Percentiles rank a stretch among this genome's conserved stretches.
Conservation (phyloP, 2,329 filamentous ascomycete genomes). For the Fusarium tuaranense region DNA sequence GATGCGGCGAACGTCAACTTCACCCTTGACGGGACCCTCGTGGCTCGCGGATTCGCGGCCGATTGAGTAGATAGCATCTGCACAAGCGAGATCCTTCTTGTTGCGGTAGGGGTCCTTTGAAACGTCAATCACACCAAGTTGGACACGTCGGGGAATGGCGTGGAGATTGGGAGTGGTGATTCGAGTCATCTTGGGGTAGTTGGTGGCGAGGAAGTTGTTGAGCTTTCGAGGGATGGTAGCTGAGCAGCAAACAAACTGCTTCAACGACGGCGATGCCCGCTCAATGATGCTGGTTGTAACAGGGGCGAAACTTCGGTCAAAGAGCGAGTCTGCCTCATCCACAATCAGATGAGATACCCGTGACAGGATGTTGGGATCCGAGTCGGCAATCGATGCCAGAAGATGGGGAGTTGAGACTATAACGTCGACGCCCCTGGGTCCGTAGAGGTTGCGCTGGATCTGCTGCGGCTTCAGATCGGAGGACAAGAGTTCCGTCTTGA, state of each 20-base stretch:
- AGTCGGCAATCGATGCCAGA: slow-evolving; percentile 86
- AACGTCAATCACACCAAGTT: slow-evolving; percentile 92
- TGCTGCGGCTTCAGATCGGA: slow-evolving; percentile 80
- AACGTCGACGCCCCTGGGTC: slow-evolving; percentile 83
- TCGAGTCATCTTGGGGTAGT: slow-evolving; percentile 85
- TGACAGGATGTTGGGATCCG: slow-evolving; percentile 92
- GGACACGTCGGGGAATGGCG: slow-evolving; percentile 93
- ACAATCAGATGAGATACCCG: slow-evolving; percentile 89
- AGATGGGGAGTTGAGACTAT: slow-evolving; percentile 91
- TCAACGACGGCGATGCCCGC: slow-evolving; percentile 81
- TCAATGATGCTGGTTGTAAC: slow-evolving; percentile 87
- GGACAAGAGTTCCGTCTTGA: slow-evolving; percentile 85
- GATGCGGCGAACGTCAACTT: slow-evolving; percentile 81
- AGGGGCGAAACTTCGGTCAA: slow-evolving; percentile 92
- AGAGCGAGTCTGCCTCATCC: slow-evolving; percentile 95
- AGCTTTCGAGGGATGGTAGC: slow-evolving; percentile 94
- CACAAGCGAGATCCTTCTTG: slow-evolving; percentile 93
- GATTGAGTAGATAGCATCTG: slow-evolving; percentile 94
- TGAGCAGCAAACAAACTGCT: slow-evolving; percentile 92
- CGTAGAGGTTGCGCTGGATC: slow-evolving; percentile 88
- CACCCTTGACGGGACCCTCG: slow-evolving; percentile 66
- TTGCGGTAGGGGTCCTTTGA: slow-evolving; percentile 93
- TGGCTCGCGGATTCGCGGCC: slow-evolving; percentile 77
- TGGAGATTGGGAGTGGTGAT: slow-evolving; percentile 96
- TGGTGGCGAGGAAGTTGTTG: slow-evolving; percentile 83